phyloP scores from a whole-genome alignment of 2,329 filamentous ascomycete species.

The Trichoderma brevicompactum region DNA sequence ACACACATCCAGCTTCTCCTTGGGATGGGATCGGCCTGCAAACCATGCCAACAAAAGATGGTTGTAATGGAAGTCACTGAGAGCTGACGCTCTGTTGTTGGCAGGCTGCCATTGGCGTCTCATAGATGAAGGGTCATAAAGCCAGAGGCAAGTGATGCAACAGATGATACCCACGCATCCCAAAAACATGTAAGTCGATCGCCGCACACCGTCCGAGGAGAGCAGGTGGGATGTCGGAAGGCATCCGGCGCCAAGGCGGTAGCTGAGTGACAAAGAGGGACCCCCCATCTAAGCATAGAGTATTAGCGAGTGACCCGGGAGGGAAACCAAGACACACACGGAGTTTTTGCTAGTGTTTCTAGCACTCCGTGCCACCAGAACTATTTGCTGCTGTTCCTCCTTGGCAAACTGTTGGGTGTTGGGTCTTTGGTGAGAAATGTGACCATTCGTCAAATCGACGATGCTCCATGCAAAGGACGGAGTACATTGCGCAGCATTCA shows the following conservation, averaged over 20 bases:
- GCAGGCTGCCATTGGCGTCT: no score
- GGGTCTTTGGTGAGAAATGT: background rate
- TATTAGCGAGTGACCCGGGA: background rate
- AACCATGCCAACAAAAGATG: background rate
- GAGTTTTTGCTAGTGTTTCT: background rate
- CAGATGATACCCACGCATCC: slow-evolving; percentile 14
- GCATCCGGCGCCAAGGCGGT: slow-evolving; percentile 25
- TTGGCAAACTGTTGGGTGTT: background rate
- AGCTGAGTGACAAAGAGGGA: slow-evolving; percentile 16
- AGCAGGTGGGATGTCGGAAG: slow-evolving; percentile 23
- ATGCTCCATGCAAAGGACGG: background rate
- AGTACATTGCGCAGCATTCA: background rate
- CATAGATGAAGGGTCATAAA: background rate
- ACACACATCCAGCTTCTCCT: no score
- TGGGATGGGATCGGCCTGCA: background rate
- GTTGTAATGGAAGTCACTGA: background rate
- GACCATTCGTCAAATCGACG: background rate
- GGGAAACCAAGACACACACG: background rate
- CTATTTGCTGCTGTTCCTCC: background rate
- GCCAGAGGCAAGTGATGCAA: slow-evolving; percentile 12
- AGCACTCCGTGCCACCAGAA: background rate
- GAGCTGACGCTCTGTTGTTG: background rate
- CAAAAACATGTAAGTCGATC: background rate
- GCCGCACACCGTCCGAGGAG: slow-evolving; percentile 3
- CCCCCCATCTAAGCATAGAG: background rate